Evolutionary conservation across 305 asterid genomes (phyloP), one percentile per base, ranked within the genome.

Genomic region (Rubia peregrina): DNA sequence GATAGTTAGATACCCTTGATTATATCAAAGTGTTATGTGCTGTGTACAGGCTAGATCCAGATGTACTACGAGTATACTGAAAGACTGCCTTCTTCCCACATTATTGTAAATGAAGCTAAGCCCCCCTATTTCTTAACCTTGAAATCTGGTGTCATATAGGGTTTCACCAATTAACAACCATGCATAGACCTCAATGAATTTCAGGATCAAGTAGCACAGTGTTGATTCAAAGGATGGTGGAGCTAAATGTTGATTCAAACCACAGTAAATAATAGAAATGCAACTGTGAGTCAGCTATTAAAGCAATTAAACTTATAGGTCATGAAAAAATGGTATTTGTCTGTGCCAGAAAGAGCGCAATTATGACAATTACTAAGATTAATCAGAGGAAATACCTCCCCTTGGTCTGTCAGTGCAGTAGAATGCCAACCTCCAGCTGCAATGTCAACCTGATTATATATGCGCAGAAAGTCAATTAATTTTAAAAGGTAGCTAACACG

Each of bases 371-470:
- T 41, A 53, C 7, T 62, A 33, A 41, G 63, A 76, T 72, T 11
- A 70, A 68, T 30, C 44, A 53, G n/a, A n/a, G 46, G 60, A 64
- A 46, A 40, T 83, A 90, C 99, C 90, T 91, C 97, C 66, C 99
- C 99, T 57, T 94, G 93, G 78, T 85, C 87, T 76, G 97, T 94
- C 86, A 94, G 81, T 61, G 90, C 99, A 69, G 96, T 88, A 73
- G 99, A 94, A 85, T 94, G 99, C 99, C 99, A 94, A 78, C 99
- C 99, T 79, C 99, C 99, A 74, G 99, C 96, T 53, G 99, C 97
- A 84, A 94, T 88, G 79, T 91, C 95, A 76, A 91, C 95, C 97
- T 94, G 88, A 82, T 79, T 49, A 78, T 64, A 78, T 64, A 66
- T 65, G 76, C 55, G 67, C 30, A 74, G 64, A 69, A 73, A 33